Conservation (phyloP, 345 rosid species). For the Eucalyptus regnans region DNA sequence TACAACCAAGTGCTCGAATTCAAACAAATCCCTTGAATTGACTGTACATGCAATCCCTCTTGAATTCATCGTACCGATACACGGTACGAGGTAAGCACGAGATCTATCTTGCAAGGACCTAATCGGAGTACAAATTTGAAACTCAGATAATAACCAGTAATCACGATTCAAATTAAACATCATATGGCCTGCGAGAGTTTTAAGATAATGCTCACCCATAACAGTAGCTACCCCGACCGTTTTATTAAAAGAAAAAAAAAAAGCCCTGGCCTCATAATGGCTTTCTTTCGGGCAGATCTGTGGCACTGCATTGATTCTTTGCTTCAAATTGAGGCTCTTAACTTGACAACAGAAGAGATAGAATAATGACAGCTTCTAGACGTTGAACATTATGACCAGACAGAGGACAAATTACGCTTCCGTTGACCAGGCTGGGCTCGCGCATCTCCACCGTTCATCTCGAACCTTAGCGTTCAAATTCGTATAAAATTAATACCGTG, state of each 20-base stretch:
- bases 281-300: neutral
- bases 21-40: neutral
- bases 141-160: fast-evolving
- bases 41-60: neutral
- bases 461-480: neutral
- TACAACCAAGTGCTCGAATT: fast-evolving
- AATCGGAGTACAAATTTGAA: fast-evolving
- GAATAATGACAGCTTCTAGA: neutral
- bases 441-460: neutral
- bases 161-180: neutral
- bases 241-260: neutral
- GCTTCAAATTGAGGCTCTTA: neutral
- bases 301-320: neutral
- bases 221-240: fast-evolving
- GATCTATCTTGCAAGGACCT: fast-evolving
- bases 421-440: neutral
- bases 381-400: neutral
- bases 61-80: neutral
- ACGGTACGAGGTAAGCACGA: neutral
- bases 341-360: neutral
- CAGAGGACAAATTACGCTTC: neutral
- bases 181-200: fast-evolving
- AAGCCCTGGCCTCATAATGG: neutral
- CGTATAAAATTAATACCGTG: neutral
- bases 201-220: neutral